Base-by-base conservation (phyloP, 805 yeast genomes). In the Teunomyces atbi region DNA sequence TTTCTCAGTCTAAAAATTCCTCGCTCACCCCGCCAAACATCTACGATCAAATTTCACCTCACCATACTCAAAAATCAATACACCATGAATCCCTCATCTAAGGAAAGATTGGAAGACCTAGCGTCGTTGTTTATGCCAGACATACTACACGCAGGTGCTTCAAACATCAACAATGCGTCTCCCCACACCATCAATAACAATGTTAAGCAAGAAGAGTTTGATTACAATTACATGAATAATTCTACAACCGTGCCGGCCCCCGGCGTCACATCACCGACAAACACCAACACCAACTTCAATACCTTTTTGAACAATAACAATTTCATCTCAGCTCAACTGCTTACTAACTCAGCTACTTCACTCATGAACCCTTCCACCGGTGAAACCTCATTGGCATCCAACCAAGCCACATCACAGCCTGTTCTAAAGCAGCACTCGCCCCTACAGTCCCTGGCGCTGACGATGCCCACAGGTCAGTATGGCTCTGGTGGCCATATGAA, bases 101-200 rank as follows among this genome's bases (percentile, higher is more conserved):
- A 36, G 21, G 39, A 36, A n/a, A 36, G 60, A 34, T 58, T 67
- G 44, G 75, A 72, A 48, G 77, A 72, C 52, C 59, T 72, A 18
- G 68, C 76, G 39, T 62, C 74, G 34, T 58, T 72, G 36, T 72
- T 72, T 42, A 56, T 72, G 26, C 75, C 74, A 2, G 75, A 71
- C 45, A 62, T 68, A 32, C 57, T 70, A 20, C 68, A 67, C 42
- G 59, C 49, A 26, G 46, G 54, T 26, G 52, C 48, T n/a, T 45
- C 47, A 15, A 44, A 50, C 5, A n/a, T 47, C 20, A 41, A 43
- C 34, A 41, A 41, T 16, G 51, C 41, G 4, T 42, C 35, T 12
- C 23, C 45, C 19, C 32, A 12, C 34, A 20, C 47, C 35, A 36
- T 44, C 34, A 12, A 23, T 12, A 20, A 45, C 35, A 21, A 40